Base-by-base conservation (phyloP, 2,329 filamentous ascomycete species). In the Chaetomiaceae sp. region DNA sequence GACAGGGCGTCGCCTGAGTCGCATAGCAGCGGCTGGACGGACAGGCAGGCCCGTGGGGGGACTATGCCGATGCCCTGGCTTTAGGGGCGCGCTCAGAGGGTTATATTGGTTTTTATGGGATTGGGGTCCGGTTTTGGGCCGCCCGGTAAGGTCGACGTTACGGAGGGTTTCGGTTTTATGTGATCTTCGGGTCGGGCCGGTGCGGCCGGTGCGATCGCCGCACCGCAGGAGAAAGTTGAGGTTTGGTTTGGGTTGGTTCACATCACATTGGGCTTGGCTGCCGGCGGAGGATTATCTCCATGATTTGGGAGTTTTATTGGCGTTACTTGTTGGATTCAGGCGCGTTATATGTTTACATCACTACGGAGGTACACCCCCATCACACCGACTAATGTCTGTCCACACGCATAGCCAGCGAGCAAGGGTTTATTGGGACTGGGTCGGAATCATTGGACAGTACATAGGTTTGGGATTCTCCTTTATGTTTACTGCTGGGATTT, bases 1-100 rank as follows among this genome's bases (percentile, higher is more conserved):
- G 51, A 52, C 14, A 33, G 46, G 10, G 45, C 53, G 14, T 48
- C 49, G 25, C 50, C 54, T 5, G 53, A 49, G 27, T 53, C 51
- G 16, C 43, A 42, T 31, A 52, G 34, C 23, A 59, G 49, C 8
- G 55, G 39, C n/a, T 58, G 58, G 56, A 58, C 53, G 5, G 50
- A 47, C 3, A 50, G 46, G 44, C 54, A 55, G 47, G 43, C 33
- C 16, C 42, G 51, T 6, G 53, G 50, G 3, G 48, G 20, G 16
- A 45, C 43, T 1, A 39, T 38, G 53, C 44, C 53, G 37, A 55
- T 31, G 37, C 46, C 51, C 10, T 56, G 54, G 56, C 49, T 56
- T 31, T 58, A 25, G 51, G 21, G 14, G 17, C 2, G 12, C 3
- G 13, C 34, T 14, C 3, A 16, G 13, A 13, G 8, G 30, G 37